Conservation (phyloP, 306 rosid genomes). For the Cercis canadensis region DNA sequence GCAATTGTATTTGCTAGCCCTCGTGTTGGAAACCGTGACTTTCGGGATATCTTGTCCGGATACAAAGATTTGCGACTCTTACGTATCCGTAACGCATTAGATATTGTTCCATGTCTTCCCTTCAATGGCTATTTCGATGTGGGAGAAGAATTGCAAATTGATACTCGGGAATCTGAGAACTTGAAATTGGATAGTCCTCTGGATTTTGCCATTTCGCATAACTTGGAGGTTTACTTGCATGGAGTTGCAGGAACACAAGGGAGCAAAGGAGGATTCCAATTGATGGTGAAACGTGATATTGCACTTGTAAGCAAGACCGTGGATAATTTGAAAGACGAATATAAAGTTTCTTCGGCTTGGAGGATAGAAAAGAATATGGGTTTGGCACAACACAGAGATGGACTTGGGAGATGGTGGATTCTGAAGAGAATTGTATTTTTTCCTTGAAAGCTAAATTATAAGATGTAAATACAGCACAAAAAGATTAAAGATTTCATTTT, state of each 20-base stretch:
- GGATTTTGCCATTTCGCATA: constrained; percentile 48
- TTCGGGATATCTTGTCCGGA: constrained; percentile 30
- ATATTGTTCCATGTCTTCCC: constrained; percentile 59
- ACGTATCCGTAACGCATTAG: constrained; percentile 50
- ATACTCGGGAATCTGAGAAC: constrained; percentile 50
- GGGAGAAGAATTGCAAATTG: constrained; percentile 58
- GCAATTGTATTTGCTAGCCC: too few species aligned
- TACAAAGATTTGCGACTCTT: constrained; percentile 39
- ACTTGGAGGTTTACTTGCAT: constrained; percentile 72
- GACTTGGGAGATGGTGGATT: constrained; percentile 66
- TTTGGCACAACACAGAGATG: constrained; percentile 68
- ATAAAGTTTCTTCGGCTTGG: constrained; percentile 62
- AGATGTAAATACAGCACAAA: background rate
- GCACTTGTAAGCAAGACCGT: constrained; percentile 59
- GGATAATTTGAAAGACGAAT: constrained; percentile 56
- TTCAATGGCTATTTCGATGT: constrained; percentile 45
- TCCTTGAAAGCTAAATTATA: background rate
- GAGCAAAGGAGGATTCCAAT: constrained; percentile 48
- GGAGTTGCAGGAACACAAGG: constrained; percentile 85
- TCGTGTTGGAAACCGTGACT: too few species aligned
- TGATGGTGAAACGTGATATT: constrained; percentile 62
- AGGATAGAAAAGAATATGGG: constrained; percentile 59
- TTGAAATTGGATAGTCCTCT: constrained; percentile 51
- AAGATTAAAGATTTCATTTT: too few species aligned
- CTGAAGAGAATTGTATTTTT: constrained; percentile 1